Percentiles rank a stretch among this genome's conserved stretches.
phyloP scores from a whole-genome alignment of 2,329 filamentous ascomycete genomes.

The Lachnellula hyalina region DNA sequence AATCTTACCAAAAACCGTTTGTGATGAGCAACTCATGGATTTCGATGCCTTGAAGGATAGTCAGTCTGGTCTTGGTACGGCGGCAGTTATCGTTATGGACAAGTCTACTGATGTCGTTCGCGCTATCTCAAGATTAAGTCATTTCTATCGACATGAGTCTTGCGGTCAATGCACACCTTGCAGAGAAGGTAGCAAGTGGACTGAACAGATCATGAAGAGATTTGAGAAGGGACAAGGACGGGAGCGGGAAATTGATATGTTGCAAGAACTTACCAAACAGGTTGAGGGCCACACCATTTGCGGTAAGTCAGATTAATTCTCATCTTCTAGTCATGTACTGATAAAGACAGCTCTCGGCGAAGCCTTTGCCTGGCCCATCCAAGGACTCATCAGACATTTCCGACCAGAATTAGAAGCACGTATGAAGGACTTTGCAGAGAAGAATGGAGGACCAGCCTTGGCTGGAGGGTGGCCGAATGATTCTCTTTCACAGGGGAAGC shows the following conservation, averaged over 20 bases:
- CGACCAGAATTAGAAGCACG: conserved; percentile 89
- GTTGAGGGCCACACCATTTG: conserved; percentile 99
- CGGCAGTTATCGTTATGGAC: conserved; percentile 98
- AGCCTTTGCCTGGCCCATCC: conserved; percentile 97
- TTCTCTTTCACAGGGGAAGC: conserved; percentile 68
- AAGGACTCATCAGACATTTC: conserved; percentile 98
- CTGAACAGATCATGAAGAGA: conserved; percentile 95
- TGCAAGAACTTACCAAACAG: conserved; percentile 98
- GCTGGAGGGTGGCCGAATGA: conserved; percentile 85
- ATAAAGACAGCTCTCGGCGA: conserved; percentile 69
- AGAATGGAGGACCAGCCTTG: conserved; percentile 67
- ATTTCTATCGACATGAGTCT: conserved; percentile 98
- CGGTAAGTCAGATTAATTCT: conserved; percentile 49
- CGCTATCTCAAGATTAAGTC: conserved; percentile 84
- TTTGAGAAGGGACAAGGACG: conserved; percentile 89
- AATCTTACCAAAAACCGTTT: conserved; percentile 82
- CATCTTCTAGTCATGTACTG: neutral
- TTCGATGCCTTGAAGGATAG: conserved; percentile 98
- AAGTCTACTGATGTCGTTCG: conserved; percentile 95
- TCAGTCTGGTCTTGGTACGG: conserved; percentile 94
- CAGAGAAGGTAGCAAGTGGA: conserved; percentile 98
- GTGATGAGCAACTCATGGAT: conserved; percentile 97
- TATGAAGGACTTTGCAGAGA: conserved; percentile 73
- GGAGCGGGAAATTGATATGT: conserved; percentile 95
- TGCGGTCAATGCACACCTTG: conserved; percentile 99